These are phyloP conservation scores for Coemansia sp. DNA, from an alignment of 192 early-diverging fungal species.

Conservation along the genomic window DNA sequence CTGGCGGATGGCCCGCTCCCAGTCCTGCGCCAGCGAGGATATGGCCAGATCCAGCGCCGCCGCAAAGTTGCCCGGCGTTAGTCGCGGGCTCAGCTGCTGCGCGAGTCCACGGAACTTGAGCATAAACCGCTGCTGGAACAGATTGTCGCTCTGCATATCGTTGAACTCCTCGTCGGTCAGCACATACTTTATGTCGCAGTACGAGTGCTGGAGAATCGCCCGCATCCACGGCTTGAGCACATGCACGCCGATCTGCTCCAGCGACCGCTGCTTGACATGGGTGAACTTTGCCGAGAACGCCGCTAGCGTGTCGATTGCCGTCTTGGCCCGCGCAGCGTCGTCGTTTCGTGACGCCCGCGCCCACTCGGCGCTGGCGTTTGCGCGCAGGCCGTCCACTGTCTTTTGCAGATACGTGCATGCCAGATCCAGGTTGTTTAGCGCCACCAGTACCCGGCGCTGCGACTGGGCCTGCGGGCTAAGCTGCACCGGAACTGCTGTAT, in stretches of 20 bases:
- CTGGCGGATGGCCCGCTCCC: conserved; percentile 80
- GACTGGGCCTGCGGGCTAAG: conserved; percentile 10
- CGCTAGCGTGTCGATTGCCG: conserved; percentile 29
- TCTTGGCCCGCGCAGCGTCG: conserved; percentile 2
- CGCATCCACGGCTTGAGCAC: conserved; percentile 75
- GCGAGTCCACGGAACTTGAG: conserved; percentile 59
- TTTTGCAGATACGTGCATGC: conserved; percentile 74
- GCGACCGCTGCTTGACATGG: conserved; percentile 56
- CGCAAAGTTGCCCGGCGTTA: conserved; percentile 68
- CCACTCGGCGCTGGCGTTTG: conserved; percentile 54
- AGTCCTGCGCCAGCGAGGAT: conserved; percentile 71
- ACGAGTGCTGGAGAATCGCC: conserved; percentile 74
- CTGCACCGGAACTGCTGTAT: background rate
- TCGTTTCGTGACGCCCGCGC: conserved; percentile 10
- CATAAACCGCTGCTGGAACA: conserved; percentile 78
- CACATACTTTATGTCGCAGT: conserved; percentile 83
- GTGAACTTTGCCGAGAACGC: conserved; percentile 25
- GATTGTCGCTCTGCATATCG: conserved; percentile 70
- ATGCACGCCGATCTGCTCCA: conserved; percentile 80
- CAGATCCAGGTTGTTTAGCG: conserved; percentile 86
- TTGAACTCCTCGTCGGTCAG: conserved; percentile 90
- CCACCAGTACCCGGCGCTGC: conserved; percentile 52
- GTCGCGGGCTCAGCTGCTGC: conserved; percentile 43
- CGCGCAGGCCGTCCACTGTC: conserved; percentile 63
- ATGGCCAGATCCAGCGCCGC: conserved; percentile 61